Evolutionary conservation across 106 monocot genomes (phyloP), one percentile per base, ranked within the genome.

Genomic region (Acorus calamus): DNA sequence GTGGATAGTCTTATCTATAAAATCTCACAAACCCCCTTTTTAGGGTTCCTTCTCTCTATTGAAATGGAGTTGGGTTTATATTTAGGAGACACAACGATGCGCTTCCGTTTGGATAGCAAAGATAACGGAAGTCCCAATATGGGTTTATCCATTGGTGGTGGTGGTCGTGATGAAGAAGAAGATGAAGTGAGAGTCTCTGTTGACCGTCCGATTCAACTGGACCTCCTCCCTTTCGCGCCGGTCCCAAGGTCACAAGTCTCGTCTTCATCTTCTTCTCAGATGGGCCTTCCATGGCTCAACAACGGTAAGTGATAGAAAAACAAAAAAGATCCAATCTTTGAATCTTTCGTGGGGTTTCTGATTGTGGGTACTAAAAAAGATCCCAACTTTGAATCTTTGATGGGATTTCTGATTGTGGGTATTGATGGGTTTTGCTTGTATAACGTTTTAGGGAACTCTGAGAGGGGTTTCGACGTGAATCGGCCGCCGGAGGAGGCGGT

Each of bases 61-160:
- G n/a, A 3, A 55, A 72, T 72, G 72, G 72, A 72, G 65, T 11
- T 72, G 49, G 72, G 50, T 48, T 45, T 72, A 44, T 57, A 64
- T 11, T 43, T 72, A 14, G 64, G 72, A 44, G 69, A 76, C 47
- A 53, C 58, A 55, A 61, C 68, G 50, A 42, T 55, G 42, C 48
- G 67, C 2, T 64, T 43, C 9, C 52, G 4, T 14, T 12, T 5
- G 61, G 11, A 41, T 49, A 3, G 52, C 58, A 64, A 64, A 73
- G 53, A 59, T 2, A 46, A 8, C 57, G 57, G 10, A 2, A 58
- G 45, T 47, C 42, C 6, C 5, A 46, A 52, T 6, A 52, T 42
- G 46, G 57, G 58, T 52, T 47, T 42, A 47, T 63, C 45, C 6
- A n/a, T 63, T 4, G 28, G 28, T 28, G 28, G 28, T 28, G 28